These are phyloP conservation scores for Carpinus fangiana DNA, from an alignment of 306 rosid genomes.

Conservation along the genomic window DNA sequence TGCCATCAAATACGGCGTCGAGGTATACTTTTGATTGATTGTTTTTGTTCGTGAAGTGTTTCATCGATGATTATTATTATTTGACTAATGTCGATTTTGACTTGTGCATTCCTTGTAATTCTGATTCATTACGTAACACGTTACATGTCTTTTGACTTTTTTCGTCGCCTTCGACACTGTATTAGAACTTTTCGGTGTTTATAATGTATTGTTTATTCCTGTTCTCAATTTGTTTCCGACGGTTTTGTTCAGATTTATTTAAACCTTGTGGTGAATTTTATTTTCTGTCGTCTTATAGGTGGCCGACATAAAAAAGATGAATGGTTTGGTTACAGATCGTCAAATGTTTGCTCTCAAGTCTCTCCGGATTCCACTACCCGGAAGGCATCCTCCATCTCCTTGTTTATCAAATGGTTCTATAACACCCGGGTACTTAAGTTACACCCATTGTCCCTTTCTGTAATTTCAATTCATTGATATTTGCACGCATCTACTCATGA, in stretches of 20 bases:
- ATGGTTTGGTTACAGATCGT: slow-evolving; percentile 78
- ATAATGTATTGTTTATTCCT: background rate
- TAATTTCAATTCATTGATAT: background rate
- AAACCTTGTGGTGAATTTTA: slow-evolving; percentile 3
- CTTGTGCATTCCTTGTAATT: background rate
- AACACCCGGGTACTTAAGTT: slow-evolving; percentile 36
- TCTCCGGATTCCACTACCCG: slow-evolving; percentile 85
- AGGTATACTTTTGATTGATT: slow-evolving; percentile 35
- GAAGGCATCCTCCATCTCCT: slow-evolving; percentile 92
- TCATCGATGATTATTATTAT: background rate
- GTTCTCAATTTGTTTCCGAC: background rate
- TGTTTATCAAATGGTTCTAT: slow-evolving; percentile 54
- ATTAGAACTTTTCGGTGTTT: no score
- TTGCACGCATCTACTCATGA: background rate
- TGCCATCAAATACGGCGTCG: slow-evolving; percentile 93
- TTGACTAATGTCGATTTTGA: background rate
- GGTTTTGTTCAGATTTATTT: slow-evolving; percentile 1
- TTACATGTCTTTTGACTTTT: background rate
- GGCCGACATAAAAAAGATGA: slow-evolving; percentile 73
- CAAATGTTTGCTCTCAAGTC: slow-evolving; percentile 88
- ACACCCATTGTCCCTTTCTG: background rate
- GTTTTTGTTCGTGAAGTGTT: background rate
- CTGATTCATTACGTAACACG: background rate
- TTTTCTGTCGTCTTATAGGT: slow-evolving; percentile 49
- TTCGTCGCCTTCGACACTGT: background rate